Base-by-base conservation (phyloP, 208 protist genomes). In the Leptomonas seymouri region DNA sequence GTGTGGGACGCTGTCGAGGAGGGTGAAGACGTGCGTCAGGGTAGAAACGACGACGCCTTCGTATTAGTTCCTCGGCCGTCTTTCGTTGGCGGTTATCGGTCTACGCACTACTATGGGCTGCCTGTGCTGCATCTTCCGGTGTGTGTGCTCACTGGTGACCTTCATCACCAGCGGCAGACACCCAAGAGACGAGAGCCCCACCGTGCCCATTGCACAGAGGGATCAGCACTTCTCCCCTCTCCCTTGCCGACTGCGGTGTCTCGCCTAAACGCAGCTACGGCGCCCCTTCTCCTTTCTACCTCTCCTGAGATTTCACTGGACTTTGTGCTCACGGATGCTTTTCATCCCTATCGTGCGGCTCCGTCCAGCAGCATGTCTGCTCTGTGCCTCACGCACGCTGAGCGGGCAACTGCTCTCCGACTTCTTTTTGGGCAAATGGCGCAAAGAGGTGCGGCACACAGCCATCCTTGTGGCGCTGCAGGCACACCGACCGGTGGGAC, bases 81-180 rank as follows among this genome's bases (percentile, higher is more conserved):
- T 20, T 45, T 87, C 21, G 65, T 89, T 0, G 87, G 87, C 21
- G 83, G 87, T 15, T 84, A 82, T 42, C 76, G 60, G 6, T 89
- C 87, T 2, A 39, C 85, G 15, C 87, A 92, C 72, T 80, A 89
- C 72, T 92, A 92, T 77, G 70, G 67, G 0, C 70, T 89, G 15
- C 87, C 84, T 0, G 39, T 80, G 51, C 45, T 87, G 55, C 87
- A 92, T 27, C 62, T 92, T 0, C 87, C 87, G 0, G 28, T 83
- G 0, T 67, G 76, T 7, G 44, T 78, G 6, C 49, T 86, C 21
- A 53, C 46, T n/a, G 68, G 68, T 11, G 23, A 21, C 14, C 41
- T 5, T 31, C n/a, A 21, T 2, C 2, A 12, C 58, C 16, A 16
- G 21, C 23, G 4, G 23, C 20, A 23, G 42, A 50, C 25, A 50